Base-by-base conservation (phyloP, 2,329 filamentous ascomycete species). In the Fusarium pseudograminearum region DNA sequence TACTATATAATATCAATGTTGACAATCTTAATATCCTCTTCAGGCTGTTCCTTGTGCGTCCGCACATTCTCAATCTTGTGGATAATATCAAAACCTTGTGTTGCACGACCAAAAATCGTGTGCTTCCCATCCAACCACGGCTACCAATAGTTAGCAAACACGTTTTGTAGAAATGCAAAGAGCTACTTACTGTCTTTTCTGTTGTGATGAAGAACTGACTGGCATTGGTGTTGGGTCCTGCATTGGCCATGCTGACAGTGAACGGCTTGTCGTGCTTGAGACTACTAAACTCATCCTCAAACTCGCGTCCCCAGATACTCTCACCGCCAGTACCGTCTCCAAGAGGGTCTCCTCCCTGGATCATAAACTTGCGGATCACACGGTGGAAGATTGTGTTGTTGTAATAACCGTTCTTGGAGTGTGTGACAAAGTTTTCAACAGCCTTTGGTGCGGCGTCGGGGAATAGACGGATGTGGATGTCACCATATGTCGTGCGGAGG, bases 141-240 rank as follows among this genome's bases (percentile, higher is more conserved):
- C 83, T 92, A 72, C 50, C 68, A 80, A 76, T 79, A 76, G 69
- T 67, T 31, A 70, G 57, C 20, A 41, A 41, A 38, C 31, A 12
- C 4, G 42, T 8, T n/a, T 34, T 24, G 9, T 7, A 10, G 15
- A 28, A 16, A 18, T 4, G 20, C 24, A 20, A 4, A 51, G 16
- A 33, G 14, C 20, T 57, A 85, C 89, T 83, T 83, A 91, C 90
- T 71, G 96, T 94, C 83, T 97, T 97, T 80, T 98, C 97, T 1
- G 95, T 98, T 0, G 96, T 99, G 72, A 99, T 97, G 76, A 99
- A 99, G 79, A 99, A 99, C 79, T 99, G 96, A 76, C 92, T 96
- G 16, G 92, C 96, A 78, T 99, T 99, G 36, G 94, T 98, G 75
- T 95, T 94, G 0, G 94, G 93, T 0, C 96, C 96, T 0, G 96